phyloP scores from a whole-genome alignment of 2,329 filamentous ascomycete genomes.

The Hypoxylon sp. region DNA sequence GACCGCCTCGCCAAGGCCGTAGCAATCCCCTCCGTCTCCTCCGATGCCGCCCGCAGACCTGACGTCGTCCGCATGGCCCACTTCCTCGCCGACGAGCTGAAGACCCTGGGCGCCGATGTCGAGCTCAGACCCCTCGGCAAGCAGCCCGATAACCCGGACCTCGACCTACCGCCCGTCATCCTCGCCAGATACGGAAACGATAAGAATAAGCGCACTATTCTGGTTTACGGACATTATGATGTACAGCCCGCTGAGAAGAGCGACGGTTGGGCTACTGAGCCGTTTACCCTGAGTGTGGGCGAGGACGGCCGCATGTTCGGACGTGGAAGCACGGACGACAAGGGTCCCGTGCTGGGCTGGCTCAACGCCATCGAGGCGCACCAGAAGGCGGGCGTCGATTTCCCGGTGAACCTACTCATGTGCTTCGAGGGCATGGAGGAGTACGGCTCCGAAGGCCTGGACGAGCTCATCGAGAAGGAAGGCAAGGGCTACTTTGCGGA shows the following conservation, averaged over 20 bases:
- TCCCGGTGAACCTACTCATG: slow-evolving; percentile 98
- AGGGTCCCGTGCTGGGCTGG: slow-evolving; percentile 97
- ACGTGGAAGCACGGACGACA: slow-evolving; percentile 95
- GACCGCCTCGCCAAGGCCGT: slow-evolving; percentile 92
- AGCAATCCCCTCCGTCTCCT: slow-evolving; percentile 94
- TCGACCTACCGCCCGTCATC: slow-evolving; percentile 93
- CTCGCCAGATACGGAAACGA: slow-evolving; percentile 94
- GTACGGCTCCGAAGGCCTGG: slow-evolving; percentile 95
- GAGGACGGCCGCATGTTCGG: slow-evolving; percentile 96
- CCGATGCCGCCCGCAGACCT: slow-evolving; percentile 87
- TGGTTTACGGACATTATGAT: slow-evolving; percentile 99
- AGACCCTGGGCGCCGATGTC: slow-evolving; percentile 85
- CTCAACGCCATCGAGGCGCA: slow-evolving; percentile 98
- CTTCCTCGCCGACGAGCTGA: slow-evolving; percentile 87
- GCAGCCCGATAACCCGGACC: slow-evolving; percentile 90
- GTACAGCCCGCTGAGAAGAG: slow-evolving; percentile 94
- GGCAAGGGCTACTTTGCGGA: slow-evolving; percentile 96
- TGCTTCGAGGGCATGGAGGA: slow-evolving; percentile 99
- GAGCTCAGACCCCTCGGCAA: slow-evolving; percentile 90
- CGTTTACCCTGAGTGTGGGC: slow-evolving; percentile 89
- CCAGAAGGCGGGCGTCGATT: slow-evolving; percentile 92
- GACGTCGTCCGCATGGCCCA: slow-evolving; percentile 98
- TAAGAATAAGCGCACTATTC: slow-evolving; percentile 91
- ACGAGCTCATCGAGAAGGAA: slow-evolving; percentile 93
- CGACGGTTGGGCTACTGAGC: slow-evolving; percentile 96